Conservation (phyloP, 1,284 basidiomycete species). For the Pyrrhoderma noxium region DNA sequence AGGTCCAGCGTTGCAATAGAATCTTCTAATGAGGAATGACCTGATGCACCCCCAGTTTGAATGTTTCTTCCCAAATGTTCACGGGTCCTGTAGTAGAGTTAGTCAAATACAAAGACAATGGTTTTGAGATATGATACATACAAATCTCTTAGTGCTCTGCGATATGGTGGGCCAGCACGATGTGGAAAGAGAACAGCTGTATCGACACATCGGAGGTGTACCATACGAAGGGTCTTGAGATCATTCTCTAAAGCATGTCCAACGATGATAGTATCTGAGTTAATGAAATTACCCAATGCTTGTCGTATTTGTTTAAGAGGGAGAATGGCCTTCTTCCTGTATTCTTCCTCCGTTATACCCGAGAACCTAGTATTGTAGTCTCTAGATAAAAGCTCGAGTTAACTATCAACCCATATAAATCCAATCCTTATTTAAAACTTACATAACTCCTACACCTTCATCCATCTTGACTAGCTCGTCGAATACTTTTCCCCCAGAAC, state of each 20-base stretch:
- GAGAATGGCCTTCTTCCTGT: slow-evolving; percentile 50
- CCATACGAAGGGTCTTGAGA: slow-evolving; percentile 75
- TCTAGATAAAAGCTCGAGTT: slow-evolving; percentile 33
- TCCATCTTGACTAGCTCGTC: slow-evolving; percentile 81
- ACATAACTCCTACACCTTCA: slow-evolving; percentile 74
- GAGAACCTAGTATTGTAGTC: slow-evolving; percentile 91
- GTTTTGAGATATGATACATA: slow-evolving; percentile 31
- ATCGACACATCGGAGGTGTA: slow-evolving; percentile 78
- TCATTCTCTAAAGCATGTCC: slow-evolving; percentile 89
- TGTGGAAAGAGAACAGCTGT: slow-evolving; percentile 83
- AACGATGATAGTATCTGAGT: slow-evolving; percentile 73
- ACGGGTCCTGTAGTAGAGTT: slow-evolving; percentile 45
- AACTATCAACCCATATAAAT: slow-evolving; percentile 5
- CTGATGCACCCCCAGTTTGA: slow-evolving; percentile 64
- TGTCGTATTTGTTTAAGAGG: slow-evolving; percentile 60
- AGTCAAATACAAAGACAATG: not conserved
- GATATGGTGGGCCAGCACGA: slow-evolving; percentile 67
- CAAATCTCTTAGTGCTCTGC: slow-evolving; percentile 74
- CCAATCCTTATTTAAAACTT: slow-evolving; percentile 25
- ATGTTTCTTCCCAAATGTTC: slow-evolving; percentile 73
- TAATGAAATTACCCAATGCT: slow-evolving; percentile 63
- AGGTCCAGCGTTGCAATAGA: slow-evolving; percentile 79
- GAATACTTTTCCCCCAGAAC: slow-evolving; percentile 62
- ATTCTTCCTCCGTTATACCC: slow-evolving; percentile 62
- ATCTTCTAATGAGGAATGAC: slow-evolving; percentile 83